Evolutionary conservation across 1,284 basidiomycete genomes (phyloP).

Genomic region (Agroathelia rolfsii): DNA sequence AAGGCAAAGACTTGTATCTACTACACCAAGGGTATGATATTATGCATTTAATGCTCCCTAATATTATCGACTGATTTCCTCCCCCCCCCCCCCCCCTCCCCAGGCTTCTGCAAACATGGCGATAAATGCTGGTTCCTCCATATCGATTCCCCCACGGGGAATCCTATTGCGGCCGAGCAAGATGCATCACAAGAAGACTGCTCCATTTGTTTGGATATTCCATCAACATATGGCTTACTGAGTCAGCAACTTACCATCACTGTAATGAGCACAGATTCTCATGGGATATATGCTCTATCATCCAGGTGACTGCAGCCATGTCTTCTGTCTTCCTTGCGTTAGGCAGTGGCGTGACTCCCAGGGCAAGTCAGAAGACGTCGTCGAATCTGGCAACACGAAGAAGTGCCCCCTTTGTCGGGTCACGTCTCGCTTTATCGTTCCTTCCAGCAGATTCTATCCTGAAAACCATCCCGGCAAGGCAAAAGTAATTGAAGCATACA

Average conservation of each 20-base stretch:
- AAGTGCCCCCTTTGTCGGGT: constrained; percentile 66
- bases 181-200: constrained; percentile 35
- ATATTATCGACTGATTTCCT: constrained; percentile 2
- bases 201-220: constrained; percentile 65
- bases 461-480: constrained; percentile 43
- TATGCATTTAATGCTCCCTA: not conserved
- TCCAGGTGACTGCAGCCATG: constrained; percentile 57
- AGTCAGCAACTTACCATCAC: constrained; percentile 26
- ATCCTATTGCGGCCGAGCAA: constrained; percentile 19
- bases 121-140: constrained; percentile 67
- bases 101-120: constrained; percentile 58
- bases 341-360: constrained; percentile 58
- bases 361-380: constrained; percentile 39
- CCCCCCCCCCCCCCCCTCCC: not conserved
- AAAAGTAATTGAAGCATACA: constrained; percentile 44
- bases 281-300: constrained; percentile 7
- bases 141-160: constrained; percentile 20
- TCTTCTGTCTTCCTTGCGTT: constrained; percentile 71
- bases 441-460: constrained; percentile 55
- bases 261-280: constrained; percentile 1
- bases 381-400: constrained; percentile 51
- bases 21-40: constrained; percentile 41
- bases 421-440: constrained; percentile 53
- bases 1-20: constrained; percentile 56
- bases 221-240: constrained; percentile 56